Evolutionary conservation across 1,139 yeast species (phyloP).

Genomic region (Hyphopichia fennica): DNA sequence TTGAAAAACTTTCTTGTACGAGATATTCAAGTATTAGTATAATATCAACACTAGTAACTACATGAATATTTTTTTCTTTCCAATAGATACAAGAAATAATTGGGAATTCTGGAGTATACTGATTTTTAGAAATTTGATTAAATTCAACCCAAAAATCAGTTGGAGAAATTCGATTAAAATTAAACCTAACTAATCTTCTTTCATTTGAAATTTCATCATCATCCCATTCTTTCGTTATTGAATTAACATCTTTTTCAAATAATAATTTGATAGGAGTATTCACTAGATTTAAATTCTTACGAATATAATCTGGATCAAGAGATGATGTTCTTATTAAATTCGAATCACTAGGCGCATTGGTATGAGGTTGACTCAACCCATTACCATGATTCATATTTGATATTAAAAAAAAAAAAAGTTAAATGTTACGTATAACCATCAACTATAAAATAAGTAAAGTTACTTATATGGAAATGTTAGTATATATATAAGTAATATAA

Average conservation of each 20-base stretch:
- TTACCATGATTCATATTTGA: not conserved
- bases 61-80: conserved; percentile 50
- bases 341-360: conserved; percentile 2
- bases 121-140: conserved; percentile 21
- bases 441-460: too few species aligned
- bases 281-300: conserved; percentile 14
- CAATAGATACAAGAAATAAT: conserved; percentile 63
- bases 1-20: conserved; percentile 57
- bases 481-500: too few species aligned
- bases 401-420: too few species aligned
- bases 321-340: conserved; percentile 20
- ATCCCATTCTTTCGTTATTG: conserved; percentile 37
- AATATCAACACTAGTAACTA: conserved; percentile 68
- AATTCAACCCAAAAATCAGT: conserved; percentile 26
- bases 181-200: conserved; percentile 39
- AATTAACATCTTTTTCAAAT: conserved; percentile 14
- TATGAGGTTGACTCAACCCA: not conserved
- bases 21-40: conserved; percentile 58
- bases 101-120: conserved; percentile 25
- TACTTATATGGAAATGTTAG: too few species aligned
- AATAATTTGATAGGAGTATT: conserved; percentile 19
- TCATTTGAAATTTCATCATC: conserved; percentile 24
- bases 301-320: conserved; percentile 17
- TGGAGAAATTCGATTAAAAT: conserved; percentile 20
- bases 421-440: too few species aligned